Evolutionary conservation across 805 yeast genomes (phyloP), one percentile per base, ranked within the genome.

Genomic region (Ogataea pignaliae): DNA sequence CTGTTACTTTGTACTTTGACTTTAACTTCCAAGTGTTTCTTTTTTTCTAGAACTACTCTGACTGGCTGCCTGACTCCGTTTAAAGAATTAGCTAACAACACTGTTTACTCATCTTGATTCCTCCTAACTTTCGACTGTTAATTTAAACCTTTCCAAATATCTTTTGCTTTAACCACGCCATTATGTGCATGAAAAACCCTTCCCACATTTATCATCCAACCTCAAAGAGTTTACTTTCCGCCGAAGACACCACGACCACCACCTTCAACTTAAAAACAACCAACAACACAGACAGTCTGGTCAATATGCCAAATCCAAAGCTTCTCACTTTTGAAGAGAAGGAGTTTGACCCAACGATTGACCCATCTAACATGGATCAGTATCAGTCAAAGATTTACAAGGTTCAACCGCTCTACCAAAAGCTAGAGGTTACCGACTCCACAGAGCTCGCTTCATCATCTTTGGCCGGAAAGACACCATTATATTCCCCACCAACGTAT

Each of bases 361-460:
- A 65, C 42, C 56, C 62, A 1, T 39, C 57, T 7, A 66, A 66
- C 49, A 44, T 54, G 56, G 53, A 50, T 3, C 71, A 66, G 41
- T 66, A 61, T 50, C 28, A 40, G 3, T 50, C 60, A 2, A 65
- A 64, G 44, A 47, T 50, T 5, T 66, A 65, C 47, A 61, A 54
- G 40, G 69, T 60, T 29, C 53, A 38, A 30, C 53, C 57, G 2
- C 43, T 48, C 5, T 55, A 44, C 41, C 45, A 42, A 13, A 48
- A 44, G 39, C 31, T 47, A 13, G 36, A 17, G 21, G 36, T 33
- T 12, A 29, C 35, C 2, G 41, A 34, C 10, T 10, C 41, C 13
- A 29, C 12, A 15, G 26, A 31, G 13, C 26, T 29, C 6, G 10
- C 6, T 4, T 21, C 26, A 5, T 21, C 26, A 21, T 7, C 26